Evolutionary conservation across 345 rosid species (phyloP), one percentile per base, ranked within the genome.

Genomic region (Lepidium aucheri): DNA sequence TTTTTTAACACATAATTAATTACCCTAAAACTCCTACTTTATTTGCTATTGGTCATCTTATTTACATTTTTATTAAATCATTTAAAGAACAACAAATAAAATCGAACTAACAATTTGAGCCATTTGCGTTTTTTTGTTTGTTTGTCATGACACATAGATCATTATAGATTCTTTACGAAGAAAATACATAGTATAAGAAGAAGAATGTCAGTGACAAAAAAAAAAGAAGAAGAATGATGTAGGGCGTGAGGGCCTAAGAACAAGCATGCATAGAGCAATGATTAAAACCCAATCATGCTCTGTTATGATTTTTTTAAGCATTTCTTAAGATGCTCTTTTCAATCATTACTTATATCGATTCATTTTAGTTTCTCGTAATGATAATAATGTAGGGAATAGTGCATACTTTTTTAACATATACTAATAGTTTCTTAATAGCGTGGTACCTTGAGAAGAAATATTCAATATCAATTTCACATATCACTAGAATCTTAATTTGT

Each of bases 231-330:
- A 47, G 40, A 63, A 64, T 72, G 65, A 56, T 65, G 65, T 65
- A 64, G 76, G 65, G 65, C 70, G 65, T 65, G 70, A 72, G 60
- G 45, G 60, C 32, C 59, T 64, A 49, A 72, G 53, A 65, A 15
- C 53, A 57, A 65, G 76, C 76, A 65, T 72, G 76, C 66, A 64
- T 65, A 72, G 70, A 50, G 60, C 65, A 56, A 64, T 72, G 70
- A 72, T 72, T 72, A 39, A 46, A 39, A 14, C 22, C 65, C 70
- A 64, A 72, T 72, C 76, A 72, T 71, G 70, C 69, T 55, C 32
- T 17, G 9, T 17, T 45, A 28, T 54, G 30, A 38, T 45, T 39
- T 53, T 38, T 63, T 28, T 59, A 71, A 71, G 50, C 56, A 45
- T 62, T 62, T 13, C 18, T 45, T 42, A 42, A 40, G 13, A 24